phyloP scores from a whole-genome alignment of 768 basidiomycete species.

The Podaxis pistillaris region DNA sequence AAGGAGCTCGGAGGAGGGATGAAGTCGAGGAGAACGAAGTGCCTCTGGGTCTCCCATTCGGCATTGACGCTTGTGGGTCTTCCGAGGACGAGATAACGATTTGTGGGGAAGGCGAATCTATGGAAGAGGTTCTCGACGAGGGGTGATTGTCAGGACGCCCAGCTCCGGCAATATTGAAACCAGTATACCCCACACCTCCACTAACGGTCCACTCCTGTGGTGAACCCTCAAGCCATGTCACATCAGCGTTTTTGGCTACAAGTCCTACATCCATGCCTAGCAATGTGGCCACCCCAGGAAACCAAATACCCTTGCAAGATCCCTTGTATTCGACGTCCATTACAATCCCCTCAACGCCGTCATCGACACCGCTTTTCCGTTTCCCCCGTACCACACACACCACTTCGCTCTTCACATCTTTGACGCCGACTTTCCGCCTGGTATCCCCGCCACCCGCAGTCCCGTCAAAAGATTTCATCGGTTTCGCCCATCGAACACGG shows the following conservation, averaged over 20 bases:
- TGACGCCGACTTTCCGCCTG: conserved; percentile 67
- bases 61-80: conserved; percentile 13
- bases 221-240: conserved; percentile 59
- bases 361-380: conserved; percentile 32
- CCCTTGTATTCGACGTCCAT: conserved; percentile 72
- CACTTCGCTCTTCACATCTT: conserved; percentile 68
- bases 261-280: conserved; percentile 76
- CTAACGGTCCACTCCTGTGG: conserved; percentile 57
- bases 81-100: conserved; percentile 21
- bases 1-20: conserved; percentile 73
- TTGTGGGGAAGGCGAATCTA: conserved; percentile 40
- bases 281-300: conserved; percentile 78
- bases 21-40: conserved; percentile 47
- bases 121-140: conserved; percentile 46
- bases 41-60: conserved; percentile 29
- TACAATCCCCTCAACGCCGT: conserved; percentile 49
- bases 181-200: conserved; percentile 69
- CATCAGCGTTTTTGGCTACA: conserved; percentile 65
- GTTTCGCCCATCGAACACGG: conserved; percentile 77
- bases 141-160: conserved; percentile 23
- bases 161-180: conserved; percentile 56
- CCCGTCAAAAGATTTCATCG: conserved; percentile 45
- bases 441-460: conserved; percentile 45
- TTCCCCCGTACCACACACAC: conserved; percentile 56
- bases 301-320: conserved; percentile 77